Conservation (phyloP, 805 yeast genomes). For the Candida takata region DNA sequence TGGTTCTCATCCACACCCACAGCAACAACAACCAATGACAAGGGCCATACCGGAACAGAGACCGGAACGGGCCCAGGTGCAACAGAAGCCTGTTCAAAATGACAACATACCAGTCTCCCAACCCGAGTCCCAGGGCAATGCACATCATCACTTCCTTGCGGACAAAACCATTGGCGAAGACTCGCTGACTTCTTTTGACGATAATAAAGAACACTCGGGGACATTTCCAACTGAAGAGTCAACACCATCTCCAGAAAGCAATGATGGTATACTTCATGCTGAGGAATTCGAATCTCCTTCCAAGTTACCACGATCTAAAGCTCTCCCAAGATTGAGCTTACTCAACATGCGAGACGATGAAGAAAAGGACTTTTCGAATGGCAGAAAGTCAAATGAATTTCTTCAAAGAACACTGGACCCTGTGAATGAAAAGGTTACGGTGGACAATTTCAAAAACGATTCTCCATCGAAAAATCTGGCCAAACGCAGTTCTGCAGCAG, state of each 20-base stretch:
- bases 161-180: slow-evolving; percentile 16
- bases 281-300: slow-evolving; percentile 14
- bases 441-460: not conserved
- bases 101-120: too few species aligned
- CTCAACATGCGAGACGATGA: slow-evolving; percentile 21
- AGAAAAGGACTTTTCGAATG: slow-evolving; percentile 4
- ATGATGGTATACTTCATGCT: not conserved
- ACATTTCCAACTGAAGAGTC: slow-evolving; percentile 19
- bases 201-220: slow-evolving; percentile 3
- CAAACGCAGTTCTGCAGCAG: not conserved
- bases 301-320: slow-evolving; percentile 20
- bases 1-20: slow-evolving; percentile 5
- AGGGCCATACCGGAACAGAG: not conserved
- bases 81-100: too few species aligned
- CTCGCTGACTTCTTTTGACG: slow-evolving; percentile 5
- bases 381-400: not conserved
- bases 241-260: slow-evolving; percentile 17
- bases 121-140: too few species aligned
- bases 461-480: not conserved
- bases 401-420: slow-evolving; percentile 5
- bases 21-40: slow-evolving; percentile 3
- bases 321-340: slow-evolving; percentile 20
- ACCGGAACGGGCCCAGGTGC: not conserved
- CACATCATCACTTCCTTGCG: slow-evolving; percentile 21
- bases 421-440: slow-evolving; percentile 5